Percentiles rank a stretch among this genome's conserved stretches.
These are phyloP conservation scores for Debaryomyces udenii DNA, from an alignment of 1,139 yeast genomes.

Conservation along the genomic window DNA sequence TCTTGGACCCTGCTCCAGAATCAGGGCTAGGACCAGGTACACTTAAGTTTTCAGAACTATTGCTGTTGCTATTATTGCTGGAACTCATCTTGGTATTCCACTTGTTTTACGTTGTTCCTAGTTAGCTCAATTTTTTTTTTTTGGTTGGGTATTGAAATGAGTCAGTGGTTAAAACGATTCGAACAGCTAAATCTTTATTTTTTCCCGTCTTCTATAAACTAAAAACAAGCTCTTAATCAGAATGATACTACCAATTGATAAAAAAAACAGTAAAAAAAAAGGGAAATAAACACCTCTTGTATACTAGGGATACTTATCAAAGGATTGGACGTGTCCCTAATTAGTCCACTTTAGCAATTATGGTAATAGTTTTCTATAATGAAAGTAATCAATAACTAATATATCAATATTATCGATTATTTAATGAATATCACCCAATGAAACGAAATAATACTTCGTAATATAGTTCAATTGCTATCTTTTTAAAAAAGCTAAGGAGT, in stretches of 20 bases:
- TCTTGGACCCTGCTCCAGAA: conserved; percentile 22
- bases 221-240: neutral
- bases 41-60: conserved; percentile 19
- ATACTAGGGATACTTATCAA: conserved; percentile 1
- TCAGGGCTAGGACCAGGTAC: conserved; percentile 3
- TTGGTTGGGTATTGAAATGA: neutral
- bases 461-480: conserved; percentile 5
- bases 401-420: conserved; percentile 3
- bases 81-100: conserved; percentile 6
- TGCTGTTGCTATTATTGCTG: conserved; percentile 7
- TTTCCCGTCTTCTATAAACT: conserved; percentile 2
- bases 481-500: conserved; percentile 1
- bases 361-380: conserved; percentile 3
- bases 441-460: conserved; percentile 1
- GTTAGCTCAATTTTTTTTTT: too few species aligned
- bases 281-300: neutral
- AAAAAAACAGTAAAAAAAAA: neutral
- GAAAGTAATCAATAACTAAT: conserved; percentile 8
- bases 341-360: conserved; percentile 5
- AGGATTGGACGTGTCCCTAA: conserved; percentile 10
- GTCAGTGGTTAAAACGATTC: neutral
- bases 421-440: conserved; percentile 2
- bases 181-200: neutral
- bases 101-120: neutral
- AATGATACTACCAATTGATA: conserved; percentile 1